Conservation (phyloP, 441 rosid species). For the Pelargonium citronellum region DNA sequence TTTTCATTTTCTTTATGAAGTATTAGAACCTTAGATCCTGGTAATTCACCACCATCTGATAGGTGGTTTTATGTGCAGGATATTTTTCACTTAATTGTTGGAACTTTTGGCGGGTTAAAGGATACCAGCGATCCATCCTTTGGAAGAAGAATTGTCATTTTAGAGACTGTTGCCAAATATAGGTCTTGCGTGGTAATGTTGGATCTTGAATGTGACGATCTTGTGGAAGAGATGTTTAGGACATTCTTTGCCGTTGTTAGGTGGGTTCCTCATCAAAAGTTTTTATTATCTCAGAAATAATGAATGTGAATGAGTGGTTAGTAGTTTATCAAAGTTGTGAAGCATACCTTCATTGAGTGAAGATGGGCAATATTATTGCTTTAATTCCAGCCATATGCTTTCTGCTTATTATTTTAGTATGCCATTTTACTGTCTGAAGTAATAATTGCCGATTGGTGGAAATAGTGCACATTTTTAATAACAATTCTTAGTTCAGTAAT, state of each 20-base stretch:
- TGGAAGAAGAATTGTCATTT: constrained; percentile 64
- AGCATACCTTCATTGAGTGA: constrained; percentile 9
- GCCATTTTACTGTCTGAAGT: not conserved
- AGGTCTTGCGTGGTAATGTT: constrained; percentile 79
- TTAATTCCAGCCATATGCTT: not conserved
- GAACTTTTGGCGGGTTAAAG: constrained; percentile 56
- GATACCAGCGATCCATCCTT: constrained; percentile 67
- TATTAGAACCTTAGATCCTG: not conserved
- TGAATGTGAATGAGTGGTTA: not conserved
- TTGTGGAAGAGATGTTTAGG: constrained; percentile 63
- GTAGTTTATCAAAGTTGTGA: not conserved
- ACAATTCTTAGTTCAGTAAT: not conserved
- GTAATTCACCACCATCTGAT: not conserved
- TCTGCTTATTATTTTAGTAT: constrained; percentile 7
- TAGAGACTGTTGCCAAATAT: constrained; percentile 73
- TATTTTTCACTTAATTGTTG: constrained; percentile 60
- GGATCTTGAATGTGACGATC: constrained; percentile 77
- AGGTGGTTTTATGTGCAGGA: constrained; percentile 39
- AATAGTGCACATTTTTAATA: not conserved
- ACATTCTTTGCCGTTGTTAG: constrained; percentile 89
- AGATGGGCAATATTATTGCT: not conserved
- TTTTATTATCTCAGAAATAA: not conserved
- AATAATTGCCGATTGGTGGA: constrained; percentile 6
- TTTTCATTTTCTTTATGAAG: constrained; percentile 19
- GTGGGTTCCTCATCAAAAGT: constrained; percentile 44